phyloP scores from a whole-genome alignment of 1,139 yeast genomes.

The Geotrichum citri-aurantii region DNA sequence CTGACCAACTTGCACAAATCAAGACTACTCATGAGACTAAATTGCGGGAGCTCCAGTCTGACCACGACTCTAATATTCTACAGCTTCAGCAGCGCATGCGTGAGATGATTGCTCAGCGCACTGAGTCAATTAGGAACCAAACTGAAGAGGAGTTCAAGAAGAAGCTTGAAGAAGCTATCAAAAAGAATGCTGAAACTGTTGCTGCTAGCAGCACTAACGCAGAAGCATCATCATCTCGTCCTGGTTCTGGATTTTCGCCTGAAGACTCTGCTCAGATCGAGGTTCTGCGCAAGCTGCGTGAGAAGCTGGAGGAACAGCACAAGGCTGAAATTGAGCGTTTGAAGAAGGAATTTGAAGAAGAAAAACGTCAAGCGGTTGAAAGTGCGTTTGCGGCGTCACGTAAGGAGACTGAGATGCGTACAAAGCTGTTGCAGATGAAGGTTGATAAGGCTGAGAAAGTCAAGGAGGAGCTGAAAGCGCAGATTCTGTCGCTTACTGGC shows the following conservation, averaged over 20 bases:
- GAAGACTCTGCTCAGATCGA: constrained; percentile 3
- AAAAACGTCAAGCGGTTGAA: constrained; percentile 22
- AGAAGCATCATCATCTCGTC: neutral
- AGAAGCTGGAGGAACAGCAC: constrained; percentile 16
- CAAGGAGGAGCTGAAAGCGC: constrained; percentile 28
- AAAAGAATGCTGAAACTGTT: neutral
- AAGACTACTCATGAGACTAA: constrained; percentile 17
- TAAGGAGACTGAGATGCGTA: constrained; percentile 34
- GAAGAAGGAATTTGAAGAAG: constrained; percentile 20
- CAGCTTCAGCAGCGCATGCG: constrained; percentile 6
- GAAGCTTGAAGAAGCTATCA: constrained; percentile 6
- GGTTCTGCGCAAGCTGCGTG: constrained; percentile 7
- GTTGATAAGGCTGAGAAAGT: constrained; percentile 35
- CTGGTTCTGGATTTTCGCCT: neutral
- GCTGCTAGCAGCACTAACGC: neutral
- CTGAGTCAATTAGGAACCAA: neutral
- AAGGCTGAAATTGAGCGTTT: constrained; percentile 9
- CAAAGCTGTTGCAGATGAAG: constrained; percentile 32
- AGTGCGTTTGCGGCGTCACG: constrained; percentile 24
- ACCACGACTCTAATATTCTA: constrained; percentile 11
- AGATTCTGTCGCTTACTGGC: constrained; percentile 9
- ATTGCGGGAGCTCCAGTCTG: constrained; percentile 7
- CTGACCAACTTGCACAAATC: constrained; percentile 12
- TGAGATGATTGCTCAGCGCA: constrained; percentile 2
- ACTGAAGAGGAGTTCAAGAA: constrained; percentile 9